These are phyloP conservation scores for Protomyces pachydermus DNA, from an alignment of 1,139 yeast genomes.

Conservation along the genomic window DNA sequence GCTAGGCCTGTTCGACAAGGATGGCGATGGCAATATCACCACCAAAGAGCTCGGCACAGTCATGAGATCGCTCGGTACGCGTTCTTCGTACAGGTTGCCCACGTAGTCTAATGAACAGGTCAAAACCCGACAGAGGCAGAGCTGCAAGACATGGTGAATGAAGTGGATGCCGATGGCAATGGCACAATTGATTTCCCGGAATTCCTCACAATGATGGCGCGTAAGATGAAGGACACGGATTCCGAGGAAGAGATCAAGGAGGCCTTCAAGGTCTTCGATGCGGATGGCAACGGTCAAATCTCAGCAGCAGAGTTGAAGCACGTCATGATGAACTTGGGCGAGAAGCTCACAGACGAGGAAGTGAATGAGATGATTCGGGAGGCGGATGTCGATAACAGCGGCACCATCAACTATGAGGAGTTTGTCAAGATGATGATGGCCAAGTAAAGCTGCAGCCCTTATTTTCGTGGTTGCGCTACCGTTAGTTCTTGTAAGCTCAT, in stretches of 20 bases:
- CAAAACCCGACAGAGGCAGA: constrained; percentile 96
- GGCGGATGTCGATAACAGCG: constrained; percentile 67
- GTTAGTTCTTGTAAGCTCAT: neutral
- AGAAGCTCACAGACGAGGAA: constrained; percentile 89
- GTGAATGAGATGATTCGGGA: constrained; percentile 95
- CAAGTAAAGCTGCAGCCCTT: constrained; percentile 27
- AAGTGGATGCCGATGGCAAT: constrained; percentile 91
- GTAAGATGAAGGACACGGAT: constrained; percentile 94
- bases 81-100: neutral
- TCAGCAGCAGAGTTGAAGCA: constrained; percentile 94
- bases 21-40: constrained; percentile 92
- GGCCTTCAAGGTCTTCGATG: constrained; percentile 83
- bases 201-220: constrained; percentile 78
- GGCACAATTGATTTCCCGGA: constrained; percentile 58
- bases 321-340: constrained; percentile 95
- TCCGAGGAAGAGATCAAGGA: constrained; percentile 95
- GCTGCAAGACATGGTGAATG: constrained; percentile 92
- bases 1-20: constrained; percentile 39
- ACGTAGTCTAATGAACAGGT: neutral
- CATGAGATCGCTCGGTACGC: constrained; percentile 86
- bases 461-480: neutral
- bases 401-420: constrained; percentile 93
- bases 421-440: constrained; percentile 68
- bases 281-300: constrained; percentile 94
- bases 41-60: constrained; percentile 95